phyloP scores from a whole-genome alignment of 2,329 filamentous ascomycete species.

The Rhinocladiella similis region DNA sequence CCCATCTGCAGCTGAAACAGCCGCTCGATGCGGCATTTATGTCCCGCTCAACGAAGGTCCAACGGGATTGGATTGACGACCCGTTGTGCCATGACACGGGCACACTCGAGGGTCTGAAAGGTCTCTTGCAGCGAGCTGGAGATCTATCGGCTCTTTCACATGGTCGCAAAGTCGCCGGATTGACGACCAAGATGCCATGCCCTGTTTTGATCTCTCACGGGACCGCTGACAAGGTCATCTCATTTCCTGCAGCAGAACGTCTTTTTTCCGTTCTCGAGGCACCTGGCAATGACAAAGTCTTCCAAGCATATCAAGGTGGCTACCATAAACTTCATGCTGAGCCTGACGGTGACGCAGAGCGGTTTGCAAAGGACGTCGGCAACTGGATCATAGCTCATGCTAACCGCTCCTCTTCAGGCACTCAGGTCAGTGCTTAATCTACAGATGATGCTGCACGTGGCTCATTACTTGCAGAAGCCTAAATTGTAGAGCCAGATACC shows the following conservation, averaged over 20 bases:
- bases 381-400: constrained; percentile 60
- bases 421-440: not conserved
- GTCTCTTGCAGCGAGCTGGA: constrained; percentile 72
- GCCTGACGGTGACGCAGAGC: constrained; percentile 33
- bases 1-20: constrained; percentile 66
- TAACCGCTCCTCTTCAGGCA: not conserved
- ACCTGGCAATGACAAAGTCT: constrained; percentile 50
- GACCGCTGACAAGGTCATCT: constrained; percentile 69
- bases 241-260: constrained; percentile 62
- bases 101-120: constrained; percentile 77
- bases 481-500: not conserved
- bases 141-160: constrained; percentile 57
- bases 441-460: not conserved
- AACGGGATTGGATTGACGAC: constrained; percentile 64
- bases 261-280: constrained; percentile 61
- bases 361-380: constrained; percentile 57
- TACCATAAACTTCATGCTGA: constrained; percentile 64
- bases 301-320: constrained; percentile 73
- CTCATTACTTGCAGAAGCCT: not conserved
- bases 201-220: constrained; percentile 75
- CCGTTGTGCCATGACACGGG: constrained; percentile 77
- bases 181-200: constrained; percentile 43
- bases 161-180: constrained; percentile 12
- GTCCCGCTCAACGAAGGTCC: constrained; percentile 65
- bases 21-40: constrained; percentile 65